Evolutionary conservation across 2,329 filamentous ascomycete species (phyloP), one percentile per base, ranked within the genome.

Genomic region (Helotiales sp.): DNA sequence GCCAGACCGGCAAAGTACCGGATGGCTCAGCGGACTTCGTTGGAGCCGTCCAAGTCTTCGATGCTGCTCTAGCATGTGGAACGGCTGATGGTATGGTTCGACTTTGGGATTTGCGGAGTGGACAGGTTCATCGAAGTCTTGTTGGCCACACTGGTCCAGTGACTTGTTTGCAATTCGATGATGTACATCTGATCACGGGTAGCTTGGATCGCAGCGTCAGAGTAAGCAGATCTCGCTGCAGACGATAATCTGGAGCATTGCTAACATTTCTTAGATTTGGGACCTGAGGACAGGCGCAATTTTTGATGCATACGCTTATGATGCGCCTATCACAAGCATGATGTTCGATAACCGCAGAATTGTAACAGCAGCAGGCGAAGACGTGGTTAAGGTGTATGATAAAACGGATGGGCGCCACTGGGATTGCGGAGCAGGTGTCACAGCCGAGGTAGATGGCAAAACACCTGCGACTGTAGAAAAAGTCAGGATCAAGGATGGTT

Each of bases 41-140:
- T 11, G 96, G 96, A 28, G 92, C 96, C 5, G 78, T 99, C 67
- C 96, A 99, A 78, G 95, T 97, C 47, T 99, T 98, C 76, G 95
- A 99, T 78, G 93, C 95, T 15, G 96, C 96, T 13, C 84, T 99
- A 69, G 96, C 96, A 10, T 98, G 96, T 77, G 96, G 96, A 73
- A 99, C 96, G 13, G 96, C 96, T 0, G 96, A 99, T 77, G 96
- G 96, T 49, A 96, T 98, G 93, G 94, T 99, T 47, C 86, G 96
- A 66, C 82, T 99, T 37, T 99, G 96, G 96, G 96, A 99, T 88
- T 82, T 99, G 74, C 87, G 96, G 71, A 97, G 93, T 78, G 96
- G 96, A 1, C 95, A 97, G 80, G 96, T 99, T n/a, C 94, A 97
- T 80, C 87, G 96, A 65, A 97, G 93, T 79, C 83, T 99, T 6